phyloP scores from a whole-genome alignment of 768 basidiomycete species.

The Tricholoma matsutake region DNA sequence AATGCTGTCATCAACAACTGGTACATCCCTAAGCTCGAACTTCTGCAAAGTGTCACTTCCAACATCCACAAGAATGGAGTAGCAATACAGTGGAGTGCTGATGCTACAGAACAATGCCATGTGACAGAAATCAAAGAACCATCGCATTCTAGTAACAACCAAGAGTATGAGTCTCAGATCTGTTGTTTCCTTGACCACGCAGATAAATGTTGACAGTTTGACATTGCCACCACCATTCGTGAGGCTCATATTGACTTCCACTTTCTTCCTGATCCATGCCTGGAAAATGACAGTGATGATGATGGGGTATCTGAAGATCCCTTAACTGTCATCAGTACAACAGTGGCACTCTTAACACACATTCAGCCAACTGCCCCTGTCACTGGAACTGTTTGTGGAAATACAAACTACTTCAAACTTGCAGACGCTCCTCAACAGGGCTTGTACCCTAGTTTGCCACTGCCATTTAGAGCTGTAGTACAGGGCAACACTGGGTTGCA shows the following conservation, averaged over 20 bases:
- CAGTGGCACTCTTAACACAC: background rate
- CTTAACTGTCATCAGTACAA: background rate
- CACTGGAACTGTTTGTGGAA: background rate
- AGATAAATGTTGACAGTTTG: slow-evolving; percentile 8
- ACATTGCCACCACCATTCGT: slow-evolving; percentile 7
- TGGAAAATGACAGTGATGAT: background rate
- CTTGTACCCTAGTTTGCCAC: background rate
- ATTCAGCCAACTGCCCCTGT: background rate
- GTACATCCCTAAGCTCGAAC: background rate
- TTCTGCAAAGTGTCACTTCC: background rate
- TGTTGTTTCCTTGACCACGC: slow-evolving; percentile 6
- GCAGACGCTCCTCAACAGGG: background rate
- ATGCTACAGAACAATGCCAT: too few species aligned
- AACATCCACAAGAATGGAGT: slow-evolving; percentile 5
- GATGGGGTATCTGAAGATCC: background rate
- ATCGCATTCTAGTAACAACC: too few species aligned
- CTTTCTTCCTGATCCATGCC: background rate
- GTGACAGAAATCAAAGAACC: too few species aligned
- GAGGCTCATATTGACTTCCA: background rate
- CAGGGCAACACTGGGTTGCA: background rate
- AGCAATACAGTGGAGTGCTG: too few species aligned
- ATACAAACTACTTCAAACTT: background rate
- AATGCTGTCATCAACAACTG: background rate
- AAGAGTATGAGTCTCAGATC: too few species aligned
- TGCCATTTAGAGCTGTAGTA: background rate